phyloP scores from a whole-genome alignment of 805 yeast species.

The Clavispora carvajalis region DNA sequence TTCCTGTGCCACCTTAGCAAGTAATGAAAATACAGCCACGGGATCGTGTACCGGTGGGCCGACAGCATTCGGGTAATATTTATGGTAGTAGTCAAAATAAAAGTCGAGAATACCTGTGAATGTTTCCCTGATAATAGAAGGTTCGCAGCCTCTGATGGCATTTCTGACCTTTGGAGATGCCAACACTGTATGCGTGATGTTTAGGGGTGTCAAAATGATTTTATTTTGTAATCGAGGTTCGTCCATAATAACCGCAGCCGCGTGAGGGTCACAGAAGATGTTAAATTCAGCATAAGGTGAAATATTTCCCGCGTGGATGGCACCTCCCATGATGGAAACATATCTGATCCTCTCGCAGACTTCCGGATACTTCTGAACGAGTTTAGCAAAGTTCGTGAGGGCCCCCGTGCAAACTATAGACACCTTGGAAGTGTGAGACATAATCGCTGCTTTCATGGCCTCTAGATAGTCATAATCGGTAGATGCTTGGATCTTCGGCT shows the following conservation, averaged over 20 bases:
- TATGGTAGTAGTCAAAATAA: conserved; percentile 9
- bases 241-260: conserved; percentile 54
- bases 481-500: conserved; percentile 27
- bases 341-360: conserved; percentile 42
- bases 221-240: conserved; percentile 45
- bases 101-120: conserved; percentile 9
- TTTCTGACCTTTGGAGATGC: conserved; percentile 31
- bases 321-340: conserved; percentile 78
- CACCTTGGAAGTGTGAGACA: conserved; percentile 41
- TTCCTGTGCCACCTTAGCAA: conserved; percentile 12
- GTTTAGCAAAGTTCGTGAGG: conserved; percentile 61
- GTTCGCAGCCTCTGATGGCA: conserved; percentile 14
- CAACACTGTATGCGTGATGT: conserved; percentile 62
- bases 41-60: conserved; percentile 19
- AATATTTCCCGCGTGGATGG: conserved; percentile 45
- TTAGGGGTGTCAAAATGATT: conserved; percentile 56
- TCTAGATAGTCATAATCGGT: conserved; percentile 25
- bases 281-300: conserved; percentile 68
- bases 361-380: conserved; percentile 53
- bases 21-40: conserved; percentile 10
- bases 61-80: conserved; percentile 3
- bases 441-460: conserved; percentile 40
- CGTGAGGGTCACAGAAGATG: conserved; percentile 68
- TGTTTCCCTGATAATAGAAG: conserved; percentile 7
- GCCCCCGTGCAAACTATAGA: conserved; percentile 74